A percentile compares a stretch with the other conserved stretches of the same genome.
Evolutionary conservation across 2,329 filamentous ascomycete species (phyloP).

Genomic region (Dactylellina cionopaga): DNA sequence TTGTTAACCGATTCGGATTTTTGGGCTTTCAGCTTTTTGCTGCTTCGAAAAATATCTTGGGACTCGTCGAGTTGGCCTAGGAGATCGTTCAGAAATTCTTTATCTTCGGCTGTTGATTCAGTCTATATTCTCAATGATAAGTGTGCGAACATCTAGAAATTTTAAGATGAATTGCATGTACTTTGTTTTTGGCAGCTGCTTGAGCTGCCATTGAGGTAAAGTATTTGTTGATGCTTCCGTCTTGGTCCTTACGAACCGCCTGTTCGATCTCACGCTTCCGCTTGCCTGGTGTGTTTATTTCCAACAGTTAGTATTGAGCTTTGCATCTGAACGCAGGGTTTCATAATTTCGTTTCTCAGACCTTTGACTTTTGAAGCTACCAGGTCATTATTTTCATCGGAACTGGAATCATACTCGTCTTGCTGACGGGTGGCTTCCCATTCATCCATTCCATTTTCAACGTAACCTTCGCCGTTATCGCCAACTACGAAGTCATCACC

Average conservation of each 20-base stretch:
- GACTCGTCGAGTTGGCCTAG: conserved; percentile 82
- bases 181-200: conserved; percentile 78
- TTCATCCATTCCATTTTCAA: conserved; percentile 94
- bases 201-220: conserved; percentile 78
- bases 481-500: conserved; percentile 98
- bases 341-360: conserved; percentile 47
- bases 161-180: conserved; percentile 60
- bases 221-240: conserved; percentile 92
- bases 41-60: conserved; percentile 27
- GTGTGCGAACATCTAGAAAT: neutral
- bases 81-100: conserved; percentile 84
- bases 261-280: conserved; percentile 87
- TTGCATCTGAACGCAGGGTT: too few species aligned
- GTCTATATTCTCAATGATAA: conserved; percentile 5
- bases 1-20: neutral
- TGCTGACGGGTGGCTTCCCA: conserved; percentile 72
- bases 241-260: conserved; percentile 83
- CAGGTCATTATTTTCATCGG: conserved; percentile 67
- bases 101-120: conserved; percentile 77
- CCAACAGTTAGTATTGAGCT: neutral
- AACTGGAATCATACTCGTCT: conserved; percentile 76
- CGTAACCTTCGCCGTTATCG: conserved; percentile 96
- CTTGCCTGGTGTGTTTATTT: conserved; percentile 69
- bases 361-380: conserved; percentile 38
- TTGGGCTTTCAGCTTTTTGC: conserved; percentile 41